Conservation (phyloP, 202 grass and related monocot species). For the Bolboschoenoplectus hybrid region DNA sequence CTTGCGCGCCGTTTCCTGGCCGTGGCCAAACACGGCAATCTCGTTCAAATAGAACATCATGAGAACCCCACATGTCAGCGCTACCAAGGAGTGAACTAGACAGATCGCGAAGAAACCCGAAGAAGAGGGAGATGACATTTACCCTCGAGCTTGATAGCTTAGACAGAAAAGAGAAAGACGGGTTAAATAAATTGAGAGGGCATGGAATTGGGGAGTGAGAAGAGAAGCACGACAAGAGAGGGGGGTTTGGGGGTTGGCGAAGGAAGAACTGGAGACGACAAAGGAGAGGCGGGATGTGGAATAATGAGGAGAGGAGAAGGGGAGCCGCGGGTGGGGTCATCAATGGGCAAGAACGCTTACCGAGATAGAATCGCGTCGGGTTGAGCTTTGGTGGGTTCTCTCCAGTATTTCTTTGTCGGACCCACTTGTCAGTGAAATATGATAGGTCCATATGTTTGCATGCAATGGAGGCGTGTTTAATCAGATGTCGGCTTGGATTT, state of each 20-base stretch:
- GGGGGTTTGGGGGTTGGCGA: neutral
- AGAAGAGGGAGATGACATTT: conserved; percentile 38
- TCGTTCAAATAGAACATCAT: conserved; percentile 63
- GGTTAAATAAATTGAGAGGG: neutral
- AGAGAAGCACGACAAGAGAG: neutral
- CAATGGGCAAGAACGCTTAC: neutral
- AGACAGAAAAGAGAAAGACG: neutral
- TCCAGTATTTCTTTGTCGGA: neutral
- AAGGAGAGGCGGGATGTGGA: neutral
- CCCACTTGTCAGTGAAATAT: neutral
- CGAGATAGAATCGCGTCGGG: neutral
- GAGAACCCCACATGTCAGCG: conserved; percentile 51
- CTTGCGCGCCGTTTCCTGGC: conserved; percentile 49
- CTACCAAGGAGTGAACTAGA: conserved; percentile 51
- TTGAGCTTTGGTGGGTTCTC: neutral
- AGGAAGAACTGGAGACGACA: conserved; percentile 9
- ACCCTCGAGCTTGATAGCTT: neutral
- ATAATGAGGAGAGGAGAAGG: neutral
- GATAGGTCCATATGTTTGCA: neutral
- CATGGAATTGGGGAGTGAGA: conserved; percentile 22
- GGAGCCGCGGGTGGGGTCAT: neutral
- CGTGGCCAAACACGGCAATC: conserved; percentile 45
- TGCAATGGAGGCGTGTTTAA: neutral
- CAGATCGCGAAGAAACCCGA: conserved; percentile 53
- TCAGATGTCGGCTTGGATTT: conserved; percentile 20